Base-by-base conservation (phyloP, 1,284 basidiomycete genomes). In the Veloporphyrellus conicus region DNA sequence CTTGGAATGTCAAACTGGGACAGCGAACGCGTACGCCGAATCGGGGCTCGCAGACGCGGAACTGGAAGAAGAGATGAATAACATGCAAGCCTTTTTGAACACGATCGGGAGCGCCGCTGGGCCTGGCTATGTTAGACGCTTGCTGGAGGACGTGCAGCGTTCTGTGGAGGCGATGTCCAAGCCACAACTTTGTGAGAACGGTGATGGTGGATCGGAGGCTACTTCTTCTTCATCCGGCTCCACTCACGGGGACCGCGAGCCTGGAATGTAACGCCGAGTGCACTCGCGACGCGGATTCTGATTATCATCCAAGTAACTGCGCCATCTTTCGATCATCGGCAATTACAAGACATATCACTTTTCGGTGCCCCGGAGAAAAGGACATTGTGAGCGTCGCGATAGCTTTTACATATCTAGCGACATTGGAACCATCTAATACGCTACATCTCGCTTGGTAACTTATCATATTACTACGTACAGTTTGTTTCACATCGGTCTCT, bases 21-120 rank as follows among this genome's bases (percentile, higher is more conserved):
- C 49, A 14, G 40, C 43, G 4, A 48, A 60, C 22, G 62, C 62
- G 3, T 52, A 62, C 19, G 54, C 39, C 10, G 65, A 68, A 31
- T 50, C 43, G 4, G 62, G 53, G 11, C 46, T 68, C 3, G 62
- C 62, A n/a, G 56, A 67, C 8, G 15, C 43, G 1, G 62, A 67
- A 9, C 43, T 68, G 3, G 48, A 44, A 18, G 48, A 52, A 18
- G 64, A 67, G 49, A 49, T 33, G 23, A 22, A 45, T 11, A 31
- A 36, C 22, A 65, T 58, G 60, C 62, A 64, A n/a, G 42, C 29
- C 4, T 67, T 64, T 49, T 35, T 68, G 31, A 38, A 63, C 40
- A 40, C 19, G 22, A 53, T 68, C 1, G 53, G 47, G 11, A 33
- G 39, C 11, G 47, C 68, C n/a, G 62, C 64, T 1, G 62, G 62